These are phyloP conservation scores for Pyrenochaeta sp. DNA, from an alignment of 2,329 filamentous ascomycete genomes.

Conservation along the genomic window DNA sequence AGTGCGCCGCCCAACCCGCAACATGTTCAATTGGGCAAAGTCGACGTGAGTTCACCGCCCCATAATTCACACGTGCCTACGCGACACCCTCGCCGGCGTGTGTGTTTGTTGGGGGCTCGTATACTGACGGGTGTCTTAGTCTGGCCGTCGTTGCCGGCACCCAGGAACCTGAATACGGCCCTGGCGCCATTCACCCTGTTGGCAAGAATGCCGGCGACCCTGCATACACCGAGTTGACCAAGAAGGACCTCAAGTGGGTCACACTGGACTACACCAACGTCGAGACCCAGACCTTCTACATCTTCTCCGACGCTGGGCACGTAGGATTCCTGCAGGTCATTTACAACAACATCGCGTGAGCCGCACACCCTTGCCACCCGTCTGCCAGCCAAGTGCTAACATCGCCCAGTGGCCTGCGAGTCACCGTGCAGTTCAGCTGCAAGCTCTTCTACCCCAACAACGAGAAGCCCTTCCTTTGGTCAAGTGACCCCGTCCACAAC, in stretches of 20 bases:
- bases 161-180: conserved; percentile 94
- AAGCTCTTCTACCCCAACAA: conserved; percentile 86
- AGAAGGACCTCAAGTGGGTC: conserved; percentile 83
- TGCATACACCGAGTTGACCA: conserved; percentile 81
- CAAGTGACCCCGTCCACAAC: conserved; percentile 79
- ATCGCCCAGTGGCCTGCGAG: conserved; percentile 77
- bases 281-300: conserved; percentile 95
- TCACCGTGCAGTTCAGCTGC: conserved; percentile 91
- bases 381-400: conserved; percentile 25
- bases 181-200: conserved; percentile 85
- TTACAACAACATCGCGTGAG: conserved; percentile 94
- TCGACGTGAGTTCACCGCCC: conserved; percentile 72
- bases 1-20: conserved; percentile 40
- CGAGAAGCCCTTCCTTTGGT: conserved; percentile 81
- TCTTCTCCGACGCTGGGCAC: conserved; percentile 79
- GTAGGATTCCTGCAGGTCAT: conserved; percentile 88
- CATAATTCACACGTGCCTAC: conserved; percentile 24
- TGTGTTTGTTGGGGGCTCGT: conserved; percentile 1
- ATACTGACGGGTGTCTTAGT: conserved; percentile 48
- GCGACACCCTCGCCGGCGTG: conserved; percentile 14
- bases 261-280: conserved; percentile 85
- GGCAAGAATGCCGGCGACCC: conserved; percentile 79
- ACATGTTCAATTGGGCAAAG: conserved; percentile 94
- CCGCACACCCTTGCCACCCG: conserved; percentile 40
- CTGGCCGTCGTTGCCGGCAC: conserved; percentile 87